Evolutionary conservation across 345 rosid genomes (phyloP), one percentile per base, ranked within the genome.

Genomic region (Cochlearia excelsa): DNA sequence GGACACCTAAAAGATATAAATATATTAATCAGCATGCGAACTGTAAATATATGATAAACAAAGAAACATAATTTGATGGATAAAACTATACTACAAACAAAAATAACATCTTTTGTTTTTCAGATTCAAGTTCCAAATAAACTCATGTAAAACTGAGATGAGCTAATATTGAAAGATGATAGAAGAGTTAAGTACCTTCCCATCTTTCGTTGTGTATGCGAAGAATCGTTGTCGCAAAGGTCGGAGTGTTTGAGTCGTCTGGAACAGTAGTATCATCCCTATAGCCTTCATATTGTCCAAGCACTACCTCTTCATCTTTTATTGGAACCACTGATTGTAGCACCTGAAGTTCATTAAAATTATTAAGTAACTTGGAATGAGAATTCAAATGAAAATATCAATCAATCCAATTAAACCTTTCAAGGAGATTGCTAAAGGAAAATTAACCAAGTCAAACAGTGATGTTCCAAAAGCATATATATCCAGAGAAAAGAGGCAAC

Each of bases 241-340:
- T 92, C 57, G 98, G 96, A 54, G 96, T 92, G 76, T 88, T 88
- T 26, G 98, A 92, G 71, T 72, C 70, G 61, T 87, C 80, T 23
- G 99, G 99, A 72, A 90, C 97, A 57, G 99, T 93, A 47, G 97
- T 84, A 67, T 93, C 99, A 50, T 93, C 92, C 56, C 69, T 85
- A 61, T 93, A 93, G 48, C 97, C 96, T 55, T 87, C 79, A 58
- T 93, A 90, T 46, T 93, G 97, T 75, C 99, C 99, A 45, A 93
- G 94, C 68, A 93, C 92, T 60, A 87, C 92, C 63, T 93, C 99
- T 37, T 93, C 90, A 63, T 90, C 96, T 54, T 75, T 85, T 63
- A 93, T 87, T 26, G 99, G 92, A 61, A 82, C 78, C 66, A 93
- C 95, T 0, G 96, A 93, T 74, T 84, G 92, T 63, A 93, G 97